Evolutionary conservation across 306 rosid species (phyloP), one percentile per base, ranked within the genome.

Genomic region (Begonia loranthoides): DNA sequence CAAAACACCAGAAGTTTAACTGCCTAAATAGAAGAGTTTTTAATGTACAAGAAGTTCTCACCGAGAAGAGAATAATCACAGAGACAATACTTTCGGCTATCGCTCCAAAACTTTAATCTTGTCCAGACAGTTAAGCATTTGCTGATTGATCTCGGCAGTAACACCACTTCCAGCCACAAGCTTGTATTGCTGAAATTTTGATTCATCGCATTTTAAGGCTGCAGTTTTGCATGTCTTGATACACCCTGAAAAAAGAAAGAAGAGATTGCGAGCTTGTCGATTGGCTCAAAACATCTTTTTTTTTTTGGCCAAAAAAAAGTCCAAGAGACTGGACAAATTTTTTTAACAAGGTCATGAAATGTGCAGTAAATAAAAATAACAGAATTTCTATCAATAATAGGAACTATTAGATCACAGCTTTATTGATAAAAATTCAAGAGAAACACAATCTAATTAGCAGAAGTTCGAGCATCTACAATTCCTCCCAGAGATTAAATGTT

Each of bases 101-200:
- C n/a, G 13, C 66, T 79, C 95, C 70, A 84, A 63, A 63, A 65
- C 41, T 78, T 70, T 74, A 59, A 84, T 79, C 64, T 64, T 66
- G 13, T 80, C 90, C n/a, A 85, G 76, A 60, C 50, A 62, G 52
- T 24, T 64, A 50, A 78, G 83, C 90, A 90, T 78, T 49, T 80
- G 80, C 58, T 66, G 59, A 50, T 70, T 33, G 50, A 66, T 75
- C 28, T 74, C 73, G 22, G 69, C 49, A 9, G 82, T 70, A 14
- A 80, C 66, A 62, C 58, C 67, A 70, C 67, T 70, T 51, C 82
- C 84, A 56, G 61, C 77, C 50, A 56, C 60, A 60, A 85, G 67
- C 64, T 85, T 85, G 77, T 61, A 64, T 57, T 76, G 92, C 66
- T 85, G 74, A 72, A 85, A 85, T 60, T 85, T 90, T 21, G 66